Evolutionary conservation across 352 stramenopile species (phyloP).

Genomic region (Phytophthora palmivora): DNA sequence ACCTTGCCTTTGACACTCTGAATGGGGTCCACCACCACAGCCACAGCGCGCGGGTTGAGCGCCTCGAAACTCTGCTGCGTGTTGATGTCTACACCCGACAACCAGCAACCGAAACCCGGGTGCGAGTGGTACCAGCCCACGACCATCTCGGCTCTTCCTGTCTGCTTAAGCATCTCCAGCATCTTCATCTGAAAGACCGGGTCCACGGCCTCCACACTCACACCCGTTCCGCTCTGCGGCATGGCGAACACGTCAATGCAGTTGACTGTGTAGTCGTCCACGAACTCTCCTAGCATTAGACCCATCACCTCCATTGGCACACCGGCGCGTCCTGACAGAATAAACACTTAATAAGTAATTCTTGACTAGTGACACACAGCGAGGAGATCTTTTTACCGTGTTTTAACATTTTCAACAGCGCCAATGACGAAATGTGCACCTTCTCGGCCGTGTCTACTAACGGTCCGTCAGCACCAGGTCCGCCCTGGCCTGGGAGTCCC

Average conservation of each 20-base stretch:
- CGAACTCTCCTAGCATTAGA: conserved; percentile 99
- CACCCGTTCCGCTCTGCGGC: conserved; percentile 96
- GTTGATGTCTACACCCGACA: conserved; percentile 99
- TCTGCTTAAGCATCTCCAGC: conserved; percentile 99
- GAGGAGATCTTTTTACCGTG: conserved; percentile 85
- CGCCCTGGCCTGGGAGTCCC: conserved; percentile 72
- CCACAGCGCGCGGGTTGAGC: conserved; percentile 97
- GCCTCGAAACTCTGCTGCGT: conserved; percentile 99
- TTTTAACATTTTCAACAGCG: conserved; percentile 99
- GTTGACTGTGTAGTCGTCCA: conserved; percentile 99
- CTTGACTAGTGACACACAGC: not conserved
- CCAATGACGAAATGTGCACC: conserved; percentile 98
- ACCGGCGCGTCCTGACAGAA: conserved; percentile 87
- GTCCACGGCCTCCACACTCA: conserved; percentile 98
- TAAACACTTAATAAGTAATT: conserved; percentile 14
- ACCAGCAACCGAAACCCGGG: conserved; percentile 99
- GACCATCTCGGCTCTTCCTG: conserved; percentile 94
- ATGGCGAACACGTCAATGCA: conserved; percentile 99
- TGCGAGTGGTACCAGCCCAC: conserved; percentile 99
- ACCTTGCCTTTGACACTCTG: conserved; percentile 99
- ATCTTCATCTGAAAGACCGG: conserved; percentile 99
- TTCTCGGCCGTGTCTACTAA: conserved; percentile 98
- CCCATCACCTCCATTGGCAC: conserved; percentile 99
- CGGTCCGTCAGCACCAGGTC: conserved; percentile 87
- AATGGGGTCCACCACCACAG: conserved; percentile 99